phyloP scores from a whole-genome alignment of 73 alveolate species.

The Paramecium octaurelia region DNA sequence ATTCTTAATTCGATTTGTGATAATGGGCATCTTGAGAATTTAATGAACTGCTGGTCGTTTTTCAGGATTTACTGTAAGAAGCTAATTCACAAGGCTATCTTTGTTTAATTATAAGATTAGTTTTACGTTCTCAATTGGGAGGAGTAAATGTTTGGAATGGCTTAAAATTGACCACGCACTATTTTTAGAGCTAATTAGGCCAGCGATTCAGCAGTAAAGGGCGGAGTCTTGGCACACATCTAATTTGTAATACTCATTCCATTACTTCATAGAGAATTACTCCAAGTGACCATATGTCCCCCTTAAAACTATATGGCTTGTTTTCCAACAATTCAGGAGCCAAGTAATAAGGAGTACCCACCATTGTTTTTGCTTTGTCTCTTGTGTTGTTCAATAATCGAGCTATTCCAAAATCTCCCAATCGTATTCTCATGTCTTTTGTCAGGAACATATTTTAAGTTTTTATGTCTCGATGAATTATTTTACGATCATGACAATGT shows the following conservation, averaged over 20 bases:
- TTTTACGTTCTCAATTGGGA: constrained; percentile 63
- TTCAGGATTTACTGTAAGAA: constrained; percentile 76
- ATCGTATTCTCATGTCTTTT: constrained; percentile 87
- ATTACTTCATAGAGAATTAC: constrained; percentile 78
- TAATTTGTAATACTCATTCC: background rate
- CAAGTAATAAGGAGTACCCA: constrained; percentile 97
- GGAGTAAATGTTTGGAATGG: constrained; percentile 75
- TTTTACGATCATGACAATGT: constrained; percentile 92
- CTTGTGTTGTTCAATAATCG: constrained; percentile 87
- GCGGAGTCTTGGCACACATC: constrained; percentile 87
- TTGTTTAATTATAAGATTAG: background rate
- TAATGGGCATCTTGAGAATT: constrained; percentile 73
- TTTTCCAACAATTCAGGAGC: constrained; percentile 90
- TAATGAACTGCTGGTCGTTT: constrained; percentile 83
- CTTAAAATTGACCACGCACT: constrained; percentile 73
- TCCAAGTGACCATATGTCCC: constrained; percentile 89
- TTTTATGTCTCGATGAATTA: constrained; percentile 95
- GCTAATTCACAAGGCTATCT: constrained; percentile 62
- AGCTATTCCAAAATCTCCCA: constrained; percentile 98
- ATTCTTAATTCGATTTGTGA: constrained; percentile 70
- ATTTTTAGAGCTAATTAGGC: constrained; percentile 86
- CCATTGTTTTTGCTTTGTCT: constrained; percentile 90
- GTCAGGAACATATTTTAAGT: constrained; percentile 92
- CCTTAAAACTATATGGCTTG: constrained; percentile 76
- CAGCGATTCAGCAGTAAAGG: constrained; percentile 85